Base-by-base conservation (phyloP, 805 yeast genomes). In the Candida ortonii region DNA sequence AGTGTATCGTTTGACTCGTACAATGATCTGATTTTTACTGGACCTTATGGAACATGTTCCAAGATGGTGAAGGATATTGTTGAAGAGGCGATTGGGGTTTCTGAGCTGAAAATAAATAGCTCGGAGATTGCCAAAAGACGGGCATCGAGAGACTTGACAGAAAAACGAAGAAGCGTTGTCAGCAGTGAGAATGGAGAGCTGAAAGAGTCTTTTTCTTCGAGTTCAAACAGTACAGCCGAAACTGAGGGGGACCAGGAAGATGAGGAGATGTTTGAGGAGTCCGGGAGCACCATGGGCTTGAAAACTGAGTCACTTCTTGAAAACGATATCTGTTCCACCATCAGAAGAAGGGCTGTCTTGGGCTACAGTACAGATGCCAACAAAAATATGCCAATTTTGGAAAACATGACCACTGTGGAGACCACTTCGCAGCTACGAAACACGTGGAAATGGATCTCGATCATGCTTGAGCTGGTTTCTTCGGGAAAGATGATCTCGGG, bases 381-480 rank as follows among this genome's bases (percentile, higher is more conserved):
- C 29, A 63, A 61, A 17, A 89, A 89, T 39, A 71, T 81, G 26
- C 67, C 70, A 12, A 65, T 84, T 16, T 62, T 79, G 23, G 85
- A 76, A 42, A 65, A 64, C 18, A 54, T 77, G 21, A 70, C 67
- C 35, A 62, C 68, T 2, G 55, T 77, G 16, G 73, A 73, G 33
- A 76, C 78, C 28, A 71, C 66, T 33, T 62, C 65, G n/a, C 83
- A 76, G 43, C 62, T 82, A 31, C 66, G 82, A 41, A 81, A 85
- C 47, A 82, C 95, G 0, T 90, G 97, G 97, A 79, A 82, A 52
- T 90, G 97, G 97, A 62, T 90, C 20, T 73, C 77, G 1, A 73
- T 84, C 32, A 86, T 94, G 0, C 71, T 76, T 34, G 76, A 73
- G 25, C 70, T 84, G 1, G 77, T 78, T 4, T 71, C 70, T 13